Percentiles rank a stretch among this genome's conserved stretches.
Evolutionary conservation across 208 protist species (phyloP).

Genomic region (Eutreptiella sp.): DNA sequence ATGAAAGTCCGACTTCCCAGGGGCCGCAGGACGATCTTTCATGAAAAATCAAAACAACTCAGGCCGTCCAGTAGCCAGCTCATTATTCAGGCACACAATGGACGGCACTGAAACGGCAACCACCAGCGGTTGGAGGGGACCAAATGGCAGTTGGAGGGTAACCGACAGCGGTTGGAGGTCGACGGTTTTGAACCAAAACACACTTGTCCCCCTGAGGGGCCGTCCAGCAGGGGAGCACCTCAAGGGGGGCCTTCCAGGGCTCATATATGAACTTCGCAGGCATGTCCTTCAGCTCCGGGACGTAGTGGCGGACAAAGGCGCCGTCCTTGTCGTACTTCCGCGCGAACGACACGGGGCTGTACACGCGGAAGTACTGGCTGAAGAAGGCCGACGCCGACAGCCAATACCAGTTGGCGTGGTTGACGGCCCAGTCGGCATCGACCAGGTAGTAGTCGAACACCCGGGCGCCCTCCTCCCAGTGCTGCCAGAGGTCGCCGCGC

Average conservation of each 20-base stretch:
- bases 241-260: neutral
- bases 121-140: too few species aligned
- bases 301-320: neutral
- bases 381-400: conserved; percentile 24
- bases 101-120: too few species aligned
- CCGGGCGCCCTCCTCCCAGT: conserved; percentile 17
- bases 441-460: conserved; percentile 17
- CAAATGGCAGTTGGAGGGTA: too few species aligned
- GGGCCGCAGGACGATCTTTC: too few species aligned
- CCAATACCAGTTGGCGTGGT: conserved; percentile 37
- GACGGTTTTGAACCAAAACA: too few species aligned
- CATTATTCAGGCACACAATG: too few species aligned
- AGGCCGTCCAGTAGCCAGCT: too few species aligned
- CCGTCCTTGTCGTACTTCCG: conserved; percentile 28
- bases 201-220: too few species aligned
- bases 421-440: conserved; percentile 31
- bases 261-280: neutral
- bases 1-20: too few species aligned
- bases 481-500: conserved; percentile 29
- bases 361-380: conserved; percentile 34
- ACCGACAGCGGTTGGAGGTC: too few species aligned
- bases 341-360: conserved; percentile 17
- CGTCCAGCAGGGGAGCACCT: too few species aligned
- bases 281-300: neutral
- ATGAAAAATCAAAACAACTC: too few species aligned